Evolutionary conservation across 23 red algal genomes (phyloP).

Genomic region (Cyanidiococcus yangmingshanensis): DNA sequence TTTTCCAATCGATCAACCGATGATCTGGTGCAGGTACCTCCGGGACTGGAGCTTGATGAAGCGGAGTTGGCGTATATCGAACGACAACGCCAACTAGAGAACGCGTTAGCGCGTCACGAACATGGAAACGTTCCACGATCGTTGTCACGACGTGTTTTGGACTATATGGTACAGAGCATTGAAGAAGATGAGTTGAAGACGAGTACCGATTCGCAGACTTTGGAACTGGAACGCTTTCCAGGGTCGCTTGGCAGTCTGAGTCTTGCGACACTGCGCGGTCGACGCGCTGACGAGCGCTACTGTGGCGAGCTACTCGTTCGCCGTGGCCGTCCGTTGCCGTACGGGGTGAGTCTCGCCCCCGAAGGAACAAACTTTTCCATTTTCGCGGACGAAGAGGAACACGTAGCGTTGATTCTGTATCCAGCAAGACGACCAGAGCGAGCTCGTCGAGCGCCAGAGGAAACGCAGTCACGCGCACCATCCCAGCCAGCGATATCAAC

Average conservation of each 20-base stretch:
- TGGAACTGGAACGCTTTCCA: background rate
- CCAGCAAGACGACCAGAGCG: background rate
- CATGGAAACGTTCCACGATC: slow-evolving; percentile 7
- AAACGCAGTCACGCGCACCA: background rate
- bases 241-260: background rate
- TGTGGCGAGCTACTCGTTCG: slow-evolving; percentile 27
- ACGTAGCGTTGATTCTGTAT: slow-evolving; percentile 46
- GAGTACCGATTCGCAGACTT: background rate
- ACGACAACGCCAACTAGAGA: background rate
- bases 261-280: background rate
- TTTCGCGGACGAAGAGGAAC: slow-evolving; percentile 49
- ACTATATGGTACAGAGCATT: background rate
- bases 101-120: background rate
- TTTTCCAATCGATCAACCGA: background rate
- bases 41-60: slow-evolving; percentile 6
- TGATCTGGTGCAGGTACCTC: slow-evolving; percentile 7
- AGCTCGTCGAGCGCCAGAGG: background rate
- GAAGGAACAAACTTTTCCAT: slow-evolving; percentile 82
- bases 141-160: background rate
- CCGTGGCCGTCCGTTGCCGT: slow-evolving; percentile 39
- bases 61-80: background rate
- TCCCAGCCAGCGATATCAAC: background rate
- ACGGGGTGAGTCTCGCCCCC: slow-evolving; percentile 41
- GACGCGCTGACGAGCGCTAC: background rate
- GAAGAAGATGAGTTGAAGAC: background rate